These are phyloP conservation scores for Botrytis paeoniae DNA, from an alignment of 2,329 filamentous ascomycete species.

Conservation along the genomic window DNA sequence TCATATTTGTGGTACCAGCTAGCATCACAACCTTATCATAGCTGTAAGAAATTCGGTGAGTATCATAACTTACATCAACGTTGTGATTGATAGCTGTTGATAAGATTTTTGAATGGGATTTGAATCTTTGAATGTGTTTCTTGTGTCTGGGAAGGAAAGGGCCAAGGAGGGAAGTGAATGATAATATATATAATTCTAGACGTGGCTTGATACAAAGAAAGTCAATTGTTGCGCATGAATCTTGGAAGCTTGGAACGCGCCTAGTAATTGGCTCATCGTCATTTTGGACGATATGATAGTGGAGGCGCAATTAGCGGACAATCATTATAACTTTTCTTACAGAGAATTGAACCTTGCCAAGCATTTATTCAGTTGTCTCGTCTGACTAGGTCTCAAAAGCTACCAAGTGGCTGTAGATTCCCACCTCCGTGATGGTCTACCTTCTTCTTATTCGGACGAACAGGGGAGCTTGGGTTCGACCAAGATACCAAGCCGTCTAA, in stretches of 20 bases:
- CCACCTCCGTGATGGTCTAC: background rate
- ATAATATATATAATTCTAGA: constrained; percentile 13
- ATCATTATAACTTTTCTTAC: background rate
- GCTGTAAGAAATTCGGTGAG: background rate
- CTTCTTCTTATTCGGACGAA: background rate
- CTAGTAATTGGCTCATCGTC: constrained; percentile 5
- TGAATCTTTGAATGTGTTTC: background rate
- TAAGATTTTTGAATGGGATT: background rate
- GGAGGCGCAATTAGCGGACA: constrained; percentile 14
- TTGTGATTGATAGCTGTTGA: background rate
- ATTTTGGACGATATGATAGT: constrained; percentile 9
- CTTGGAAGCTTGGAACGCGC: constrained; percentile 19
- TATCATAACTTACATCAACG: background rate
- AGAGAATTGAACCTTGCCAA: background rate
- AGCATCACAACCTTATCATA: background rate
- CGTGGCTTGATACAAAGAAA: constrained; percentile 15
- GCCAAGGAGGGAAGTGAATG: constrained; percentile 4
- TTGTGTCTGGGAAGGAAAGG: background rate
- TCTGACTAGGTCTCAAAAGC: background rate
- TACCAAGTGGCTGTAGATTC: background rate
- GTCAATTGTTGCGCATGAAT: background rate
- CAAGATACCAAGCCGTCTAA: background rate
- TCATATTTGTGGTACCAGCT: constrained; percentile 1
- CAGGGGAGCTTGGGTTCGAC: background rate
- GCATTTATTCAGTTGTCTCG: background rate